phyloP scores from a whole-genome alignment of 1,284 basidiomycete genomes.

The Fomitopsis palustris region DNA sequence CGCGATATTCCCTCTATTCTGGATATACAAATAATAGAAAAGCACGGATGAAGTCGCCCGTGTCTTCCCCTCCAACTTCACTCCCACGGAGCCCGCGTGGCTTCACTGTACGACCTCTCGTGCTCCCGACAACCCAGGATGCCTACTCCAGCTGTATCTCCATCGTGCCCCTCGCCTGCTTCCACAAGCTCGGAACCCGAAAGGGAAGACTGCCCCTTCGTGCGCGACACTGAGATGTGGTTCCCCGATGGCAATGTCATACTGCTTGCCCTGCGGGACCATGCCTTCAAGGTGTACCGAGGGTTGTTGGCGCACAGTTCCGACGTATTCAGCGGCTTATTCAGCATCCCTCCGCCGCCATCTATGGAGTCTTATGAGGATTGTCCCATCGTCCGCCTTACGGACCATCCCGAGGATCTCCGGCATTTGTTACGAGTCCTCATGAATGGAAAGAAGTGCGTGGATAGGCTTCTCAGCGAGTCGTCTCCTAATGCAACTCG shows the following conservation, averaged over 20 bases:
- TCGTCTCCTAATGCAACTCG: neutral
- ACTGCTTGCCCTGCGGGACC: conserved; percentile 9
- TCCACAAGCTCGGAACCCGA: too few relatives aligned
- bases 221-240: conserved; percentile 17
- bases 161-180: too few relatives aligned
- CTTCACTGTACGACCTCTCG: too few relatives aligned
- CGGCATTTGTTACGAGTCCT: conserved; percentile 1
- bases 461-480: neutral
- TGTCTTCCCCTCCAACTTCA: too few relatives aligned
- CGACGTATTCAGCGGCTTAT: conserved; percentile 8
- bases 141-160: too few relatives aligned
- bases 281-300: neutral
- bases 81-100: too few relatives aligned
- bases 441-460: neutral
- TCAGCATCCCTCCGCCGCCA: conserved; percentile 2
- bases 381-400: conserved; percentile 6
- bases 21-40: too few relatives aligned
- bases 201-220: neutral
- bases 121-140: too few relatives aligned
- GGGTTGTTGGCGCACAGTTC: neutral
- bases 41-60: too few relatives aligned
- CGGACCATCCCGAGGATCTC: conserved; percentile 4
- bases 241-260: conserved; percentile 21
- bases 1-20: too few relatives aligned
- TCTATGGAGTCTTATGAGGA: conserved; percentile 1